Evolutionary conservation across 495 filamentous ascomycete species (phyloP).

Genomic region (Cercophora newfieldiana): DNA sequence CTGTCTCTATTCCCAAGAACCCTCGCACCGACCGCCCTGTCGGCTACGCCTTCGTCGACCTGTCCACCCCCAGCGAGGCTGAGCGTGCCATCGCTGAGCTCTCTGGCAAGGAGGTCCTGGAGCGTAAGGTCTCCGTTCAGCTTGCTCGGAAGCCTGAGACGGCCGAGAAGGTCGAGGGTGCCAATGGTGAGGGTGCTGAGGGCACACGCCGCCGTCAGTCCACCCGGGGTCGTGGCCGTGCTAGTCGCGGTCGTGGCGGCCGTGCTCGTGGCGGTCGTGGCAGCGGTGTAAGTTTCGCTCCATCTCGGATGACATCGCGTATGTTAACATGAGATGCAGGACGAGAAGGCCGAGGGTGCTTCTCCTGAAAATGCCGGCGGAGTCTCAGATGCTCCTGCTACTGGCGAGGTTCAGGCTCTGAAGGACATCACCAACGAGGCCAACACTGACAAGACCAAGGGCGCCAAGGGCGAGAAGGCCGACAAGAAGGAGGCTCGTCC

Average conservation of each 20-base stretch:
- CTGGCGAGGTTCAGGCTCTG: constrained; percentile 49
- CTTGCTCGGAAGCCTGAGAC: constrained; percentile 95
- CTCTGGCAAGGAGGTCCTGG: constrained; percentile 92
- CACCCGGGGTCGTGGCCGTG: constrained; percentile 69
- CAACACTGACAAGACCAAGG: constrained; percentile 48
- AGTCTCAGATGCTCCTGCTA: constrained; percentile 37
- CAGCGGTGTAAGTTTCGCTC: constrained; percentile 57
- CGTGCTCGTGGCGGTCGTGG: constrained; percentile 72
- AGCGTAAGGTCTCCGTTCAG: constrained; percentile 98
- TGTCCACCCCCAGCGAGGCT: constrained; percentile 89
- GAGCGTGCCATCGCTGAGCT: constrained; percentile 91
- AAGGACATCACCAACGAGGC: constrained; percentile 56
- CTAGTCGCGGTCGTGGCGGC: constrained; percentile 69
- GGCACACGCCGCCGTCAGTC: constrained; percentile 75
- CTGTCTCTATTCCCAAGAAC: constrained; percentile 97
- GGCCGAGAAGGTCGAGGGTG: constrained; percentile 71
- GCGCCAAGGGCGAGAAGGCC: constrained; percentile 39
- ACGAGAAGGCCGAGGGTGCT: constrained; percentile 51
- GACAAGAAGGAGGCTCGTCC: constrained; percentile 48
- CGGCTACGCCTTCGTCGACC: constrained; percentile 98
- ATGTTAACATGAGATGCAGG: constrained; percentile 27
- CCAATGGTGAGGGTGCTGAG: constrained; percentile 67
- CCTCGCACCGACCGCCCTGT: constrained; percentile 97
- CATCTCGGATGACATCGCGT: background rate
- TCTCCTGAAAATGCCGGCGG: constrained; percentile 50